Conservation (phyloP, 768 basidiomycete species). For the Tephrocybe sp. region DNA sequence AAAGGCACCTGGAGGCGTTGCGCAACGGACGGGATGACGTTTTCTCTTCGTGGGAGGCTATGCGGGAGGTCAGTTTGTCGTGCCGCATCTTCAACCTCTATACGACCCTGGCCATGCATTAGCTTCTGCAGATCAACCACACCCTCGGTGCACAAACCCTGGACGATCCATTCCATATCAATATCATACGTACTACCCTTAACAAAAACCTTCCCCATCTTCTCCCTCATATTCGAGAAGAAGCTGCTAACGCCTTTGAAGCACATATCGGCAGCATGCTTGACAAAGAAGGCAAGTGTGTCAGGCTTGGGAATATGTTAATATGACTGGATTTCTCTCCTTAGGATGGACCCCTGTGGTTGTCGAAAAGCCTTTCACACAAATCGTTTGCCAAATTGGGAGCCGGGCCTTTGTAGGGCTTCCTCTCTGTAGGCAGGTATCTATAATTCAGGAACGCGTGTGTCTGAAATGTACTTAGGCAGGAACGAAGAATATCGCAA, state of each 20-base stretch:
- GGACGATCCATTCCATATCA: conserved; percentile 18
- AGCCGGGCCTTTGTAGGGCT: conserved; percentile 33
- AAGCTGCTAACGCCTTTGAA: conserved; percentile 19
- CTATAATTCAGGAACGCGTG: not conserved
- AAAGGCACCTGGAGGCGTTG: conserved; percentile 40
- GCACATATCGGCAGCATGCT: conserved; percentile 14
- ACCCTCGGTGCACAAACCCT: conserved; percentile 29
- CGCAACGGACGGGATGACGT: conserved; percentile 44
- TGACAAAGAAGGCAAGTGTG: conserved; percentile 19
- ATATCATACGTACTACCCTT: conserved; percentile 23
- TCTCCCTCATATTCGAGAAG: conserved; percentile 24
- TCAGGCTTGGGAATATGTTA: not conserved
- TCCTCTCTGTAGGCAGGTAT: conserved; percentile 25
- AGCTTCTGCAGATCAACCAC: conserved; percentile 33
- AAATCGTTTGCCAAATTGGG: conserved; percentile 23
- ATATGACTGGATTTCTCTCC: not conserved
- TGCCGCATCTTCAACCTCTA: too few species aligned
- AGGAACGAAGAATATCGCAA: conserved; percentile 24
- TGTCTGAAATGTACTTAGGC: conserved; percentile 16
- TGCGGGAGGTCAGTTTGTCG: conserved; percentile 30
- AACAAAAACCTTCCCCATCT: conserved; percentile 24
- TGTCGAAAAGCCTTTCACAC: conserved; percentile 17
- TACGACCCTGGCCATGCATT: not conserved
- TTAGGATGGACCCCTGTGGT: conserved; percentile 21
- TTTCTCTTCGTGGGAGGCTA: conserved; percentile 37